These are phyloP conservation scores for Monilinia fructigena DNA, from an alignment of 2,329 filamentous ascomycete species.

Conservation along the genomic window DNA sequence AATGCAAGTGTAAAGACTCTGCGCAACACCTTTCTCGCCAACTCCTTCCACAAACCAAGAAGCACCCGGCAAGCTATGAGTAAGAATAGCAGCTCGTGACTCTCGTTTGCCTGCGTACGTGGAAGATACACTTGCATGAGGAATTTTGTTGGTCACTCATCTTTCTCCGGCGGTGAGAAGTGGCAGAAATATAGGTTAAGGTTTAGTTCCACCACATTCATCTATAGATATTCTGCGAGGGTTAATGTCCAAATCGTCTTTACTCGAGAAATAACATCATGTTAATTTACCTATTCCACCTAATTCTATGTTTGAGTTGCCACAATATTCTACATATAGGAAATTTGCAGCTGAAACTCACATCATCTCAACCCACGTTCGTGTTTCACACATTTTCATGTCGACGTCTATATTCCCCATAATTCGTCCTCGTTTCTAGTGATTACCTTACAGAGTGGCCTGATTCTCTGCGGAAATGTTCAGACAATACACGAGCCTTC, in stretches of 20 bases:
- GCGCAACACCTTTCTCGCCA: not conserved
- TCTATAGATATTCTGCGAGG: too few species aligned
- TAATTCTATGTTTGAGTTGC: not conserved
- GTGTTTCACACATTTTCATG: not conserved
- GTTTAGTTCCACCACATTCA: not conserved
- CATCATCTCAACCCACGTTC: not conserved
- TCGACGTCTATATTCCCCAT: not conserved
- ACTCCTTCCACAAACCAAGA: not conserved
- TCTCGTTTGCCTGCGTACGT: too few species aligned
- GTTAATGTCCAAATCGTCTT: not conserved
- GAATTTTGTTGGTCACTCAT: not conserved
- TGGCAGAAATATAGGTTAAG: not conserved
- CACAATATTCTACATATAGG: not conserved
- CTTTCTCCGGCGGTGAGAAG: not conserved
- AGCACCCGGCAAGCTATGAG: not conserved
- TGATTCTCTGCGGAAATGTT: not conserved
- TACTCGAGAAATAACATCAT: not conserved
- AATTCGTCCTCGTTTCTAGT: not conserved
- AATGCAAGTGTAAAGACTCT: not conserved
- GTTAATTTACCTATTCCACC: not conserved
- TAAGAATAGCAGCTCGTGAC: too few species aligned
- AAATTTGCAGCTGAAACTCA: not conserved
- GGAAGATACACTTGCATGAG: too few species aligned
- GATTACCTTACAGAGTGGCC: not conserved
- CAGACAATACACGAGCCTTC: not conserved